Conservation (phyloP, 345 rosid species). For the Eucalyptus coolabah region DNA sequence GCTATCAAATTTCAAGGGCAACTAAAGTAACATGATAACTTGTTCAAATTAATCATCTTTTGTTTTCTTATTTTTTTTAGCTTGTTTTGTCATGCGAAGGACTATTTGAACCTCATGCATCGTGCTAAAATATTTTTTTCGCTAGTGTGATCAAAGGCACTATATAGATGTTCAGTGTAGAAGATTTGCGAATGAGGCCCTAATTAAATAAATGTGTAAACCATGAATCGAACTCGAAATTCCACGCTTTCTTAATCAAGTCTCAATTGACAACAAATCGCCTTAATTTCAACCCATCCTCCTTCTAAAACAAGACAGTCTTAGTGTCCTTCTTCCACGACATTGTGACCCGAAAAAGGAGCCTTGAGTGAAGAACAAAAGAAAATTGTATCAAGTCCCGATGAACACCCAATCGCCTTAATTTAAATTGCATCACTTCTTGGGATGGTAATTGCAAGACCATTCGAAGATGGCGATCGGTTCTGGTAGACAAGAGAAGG, state of each 20-base stretch:
- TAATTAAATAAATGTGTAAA: not conserved
- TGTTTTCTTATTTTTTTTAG: not conserved
- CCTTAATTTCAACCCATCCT: not conserved
- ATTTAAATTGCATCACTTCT: not conserved
- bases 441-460: not conserved
- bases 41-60: not conserved
- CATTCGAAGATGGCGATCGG: not conserved
- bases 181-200: not conserved
- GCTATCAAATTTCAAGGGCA: not conserved
- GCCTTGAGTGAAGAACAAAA: not conserved
- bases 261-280: not conserved
- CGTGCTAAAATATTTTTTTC: not conserved
- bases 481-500: too few species aligned
- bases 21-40: too few species aligned
- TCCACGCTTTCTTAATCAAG: not conserved
- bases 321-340: not conserved
- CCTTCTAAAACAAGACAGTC: not conserved
- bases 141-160: too few species aligned
- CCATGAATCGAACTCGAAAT: not conserved
- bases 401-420: not conserved
- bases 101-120: not conserved
- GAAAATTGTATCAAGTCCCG: not conserved
- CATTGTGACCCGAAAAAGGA: not conserved
- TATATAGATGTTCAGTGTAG: not conserved
- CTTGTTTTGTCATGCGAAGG: rapidly evolving